A percentile compares a stretch with the other conserved stretches of the same genome.
Evolutionary conservation across 768 basidiomycete species (phyloP).

Genomic region (Pleurotus platypus): DNA sequence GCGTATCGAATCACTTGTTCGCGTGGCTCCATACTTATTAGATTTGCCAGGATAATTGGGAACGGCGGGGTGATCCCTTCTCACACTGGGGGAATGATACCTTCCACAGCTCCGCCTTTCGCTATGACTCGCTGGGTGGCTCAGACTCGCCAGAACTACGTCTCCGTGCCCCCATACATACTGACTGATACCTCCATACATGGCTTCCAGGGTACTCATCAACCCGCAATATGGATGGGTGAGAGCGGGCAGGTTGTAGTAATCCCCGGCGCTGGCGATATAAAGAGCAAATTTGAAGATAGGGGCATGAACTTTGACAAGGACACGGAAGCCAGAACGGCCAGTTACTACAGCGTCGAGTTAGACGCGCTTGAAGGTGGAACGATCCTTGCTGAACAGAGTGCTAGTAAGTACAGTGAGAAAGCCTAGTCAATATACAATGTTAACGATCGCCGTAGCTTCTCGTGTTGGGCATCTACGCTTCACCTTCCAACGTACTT

Average conservation of each 20-base stretch:
- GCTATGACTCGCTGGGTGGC: slow-evolving; percentile 87
- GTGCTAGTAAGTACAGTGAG: slow-evolving; percentile 36
- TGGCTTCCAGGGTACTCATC: slow-evolving; percentile 78
- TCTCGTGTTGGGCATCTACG: slow-evolving; percentile 64
- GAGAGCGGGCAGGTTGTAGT: slow-evolving; percentile 65
- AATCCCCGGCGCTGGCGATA: slow-evolving; percentile 46
- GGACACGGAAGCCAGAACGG: slow-evolving; percentile 36
- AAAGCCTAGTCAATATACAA: not conserved
- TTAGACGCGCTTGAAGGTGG: slow-evolving; percentile 40
- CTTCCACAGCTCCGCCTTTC: slow-evolving; percentile 73
- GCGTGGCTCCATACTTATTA: not conserved
- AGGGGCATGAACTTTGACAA: slow-evolving; percentile 46
- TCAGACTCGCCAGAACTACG: slow-evolving; percentile 73
- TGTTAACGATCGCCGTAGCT: slow-evolving; percentile 30
- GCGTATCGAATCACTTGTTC: slow-evolving; percentile 7
- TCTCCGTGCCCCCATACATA: slow-evolving; percentile 71
- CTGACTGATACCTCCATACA: slow-evolving; percentile 52
- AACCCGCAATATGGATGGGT: slow-evolving; percentile 90
- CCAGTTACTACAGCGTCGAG: slow-evolving; percentile 47
- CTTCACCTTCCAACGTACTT: slow-evolving; percentile 42
- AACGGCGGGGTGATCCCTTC: slow-evolving; percentile 71
- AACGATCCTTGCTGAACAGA: slow-evolving; percentile 43
- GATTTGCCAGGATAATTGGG: slow-evolving; percentile 48
- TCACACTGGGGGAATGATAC: slow-evolving; percentile 75
- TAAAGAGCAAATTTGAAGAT: slow-evolving; percentile 43